These are phyloP conservation scores for Talinum fruticosum DNA, from an alignment of 148 eudicot genomes.

Conservation along the genomic window DNA sequence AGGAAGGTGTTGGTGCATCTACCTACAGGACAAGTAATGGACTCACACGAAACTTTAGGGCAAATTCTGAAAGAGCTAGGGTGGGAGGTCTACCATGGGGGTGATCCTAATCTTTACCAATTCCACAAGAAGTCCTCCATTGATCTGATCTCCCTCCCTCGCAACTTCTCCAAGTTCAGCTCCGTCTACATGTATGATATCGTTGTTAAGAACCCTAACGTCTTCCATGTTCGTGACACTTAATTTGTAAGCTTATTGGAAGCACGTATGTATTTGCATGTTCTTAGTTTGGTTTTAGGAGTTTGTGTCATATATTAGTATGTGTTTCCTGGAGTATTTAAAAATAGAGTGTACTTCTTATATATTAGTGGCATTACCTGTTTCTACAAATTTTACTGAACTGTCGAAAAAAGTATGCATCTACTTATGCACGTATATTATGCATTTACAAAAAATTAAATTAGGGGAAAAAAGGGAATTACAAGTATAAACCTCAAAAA, in stretches of 20 bases:
- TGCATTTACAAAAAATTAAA: no score
- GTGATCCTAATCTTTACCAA: slow-evolving; percentile 35
- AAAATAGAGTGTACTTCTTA: no score
- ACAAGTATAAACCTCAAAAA: no score
- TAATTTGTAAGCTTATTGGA: slow-evolving; percentile 12
- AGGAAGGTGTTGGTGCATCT: slow-evolving; percentile 43
- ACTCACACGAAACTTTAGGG: slow-evolving; percentile 36
- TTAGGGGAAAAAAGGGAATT: no score
- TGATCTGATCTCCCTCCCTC: slow-evolving; percentile 51
- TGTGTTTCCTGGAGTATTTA: no score
- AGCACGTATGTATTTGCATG: no score
- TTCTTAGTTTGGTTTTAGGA: no score
- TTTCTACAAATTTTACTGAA: no score
- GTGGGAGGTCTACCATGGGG: slow-evolving; percentile 46
- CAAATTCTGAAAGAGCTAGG: slow-evolving; percentile 37
- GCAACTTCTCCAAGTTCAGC: slow-evolving; percentile 43
- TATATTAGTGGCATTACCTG: no score
- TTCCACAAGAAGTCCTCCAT: slow-evolving; percentile 41
- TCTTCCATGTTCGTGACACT: slow-evolving; percentile 49
- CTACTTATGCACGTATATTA: no score
- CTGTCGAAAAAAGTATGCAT: no score
- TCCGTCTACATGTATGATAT: slow-evolving; percentile 55
- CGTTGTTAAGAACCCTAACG: slow-evolving; percentile 47
- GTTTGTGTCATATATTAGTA: no score
- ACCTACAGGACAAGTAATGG: slow-evolving; percentile 36